Evolutionary conservation across 2,329 filamentous ascomycete genomes (phyloP).

Genomic region (Simplicillium sp.): DNA sequence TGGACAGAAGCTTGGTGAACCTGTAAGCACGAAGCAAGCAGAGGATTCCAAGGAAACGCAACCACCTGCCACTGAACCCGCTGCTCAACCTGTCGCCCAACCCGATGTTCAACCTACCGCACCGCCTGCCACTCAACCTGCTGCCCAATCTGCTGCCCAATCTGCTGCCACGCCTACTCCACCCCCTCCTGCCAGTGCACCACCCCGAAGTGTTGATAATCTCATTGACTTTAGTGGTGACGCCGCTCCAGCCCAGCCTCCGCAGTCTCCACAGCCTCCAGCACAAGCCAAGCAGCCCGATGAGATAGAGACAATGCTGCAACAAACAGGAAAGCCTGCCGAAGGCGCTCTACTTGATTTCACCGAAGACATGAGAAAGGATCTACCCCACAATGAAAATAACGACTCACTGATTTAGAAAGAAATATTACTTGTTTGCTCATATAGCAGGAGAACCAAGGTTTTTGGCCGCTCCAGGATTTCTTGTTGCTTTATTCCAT

Average conservation of each 20-base stretch:
- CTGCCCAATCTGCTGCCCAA: slow-evolving; percentile 4
- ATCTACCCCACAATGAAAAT: slow-evolving; percentile 26
- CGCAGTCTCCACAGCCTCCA: not conserved
- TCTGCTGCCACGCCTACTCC: slow-evolving; percentile 5
- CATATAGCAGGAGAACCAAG: slow-evolving; percentile 14
- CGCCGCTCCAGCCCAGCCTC: slow-evolving; percentile 1
- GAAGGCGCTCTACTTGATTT: slow-evolving; percentile 48
- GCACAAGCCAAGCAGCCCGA: slow-evolving; percentile 10
- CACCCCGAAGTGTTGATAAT: slow-evolving; percentile 16
- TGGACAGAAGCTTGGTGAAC: slow-evolving; percentile 50
- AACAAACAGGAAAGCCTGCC: slow-evolving; percentile 35
- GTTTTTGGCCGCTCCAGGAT: slow-evolving; percentile 17
- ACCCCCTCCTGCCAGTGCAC: too few relatives aligned
- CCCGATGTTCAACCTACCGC: too few relatives aligned
- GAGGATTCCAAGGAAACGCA: slow-evolving; percentile 29
- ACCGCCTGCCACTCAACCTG: slow-evolving; percentile 33
- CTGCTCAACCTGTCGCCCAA: slow-evolving; percentile 4
- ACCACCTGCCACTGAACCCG: slow-evolving; percentile 42
- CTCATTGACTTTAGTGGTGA: slow-evolving; percentile 49
- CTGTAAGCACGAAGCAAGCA: not conserved
- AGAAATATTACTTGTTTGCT: slow-evolving; percentile 1
- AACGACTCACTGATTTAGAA: not conserved
- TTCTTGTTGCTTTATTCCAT: not conserved
- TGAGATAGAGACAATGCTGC: slow-evolving; percentile 34
- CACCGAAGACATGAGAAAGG: slow-evolving; percentile 39